Evolutionary conservation across 2,329 filamentous ascomycete species (phyloP).

Genomic region (Ophiocordyceps polyrhachis-furcata): DNA sequence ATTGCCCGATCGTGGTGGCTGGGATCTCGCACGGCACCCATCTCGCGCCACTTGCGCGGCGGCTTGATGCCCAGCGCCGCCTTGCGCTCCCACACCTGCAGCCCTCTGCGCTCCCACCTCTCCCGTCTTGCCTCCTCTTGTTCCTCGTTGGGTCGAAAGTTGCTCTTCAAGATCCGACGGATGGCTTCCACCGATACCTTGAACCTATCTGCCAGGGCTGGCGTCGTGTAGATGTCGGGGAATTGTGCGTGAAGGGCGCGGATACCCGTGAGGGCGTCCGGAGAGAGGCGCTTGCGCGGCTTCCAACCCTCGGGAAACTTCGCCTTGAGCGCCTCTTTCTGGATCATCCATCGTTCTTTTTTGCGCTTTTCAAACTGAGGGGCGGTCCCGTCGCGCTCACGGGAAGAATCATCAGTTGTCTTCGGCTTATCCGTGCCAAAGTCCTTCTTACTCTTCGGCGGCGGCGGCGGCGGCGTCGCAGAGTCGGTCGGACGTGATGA

Average conservation of each 20-base stretch:
- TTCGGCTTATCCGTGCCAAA: neutral
- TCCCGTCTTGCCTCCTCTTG: conserved; percentile 38
- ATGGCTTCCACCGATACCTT: conserved; percentile 76
- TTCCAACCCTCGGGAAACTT: conserved; percentile 75
- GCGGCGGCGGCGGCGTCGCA: neutral
- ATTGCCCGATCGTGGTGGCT: conserved; percentile 19
- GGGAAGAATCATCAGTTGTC: neutral
- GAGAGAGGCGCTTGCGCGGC: conserved; percentile 72
- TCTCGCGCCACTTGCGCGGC: conserved; percentile 38
- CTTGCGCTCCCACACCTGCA: conserved; percentile 38
- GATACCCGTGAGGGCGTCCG: conserved; percentile 82
- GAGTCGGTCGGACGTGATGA: neutral
- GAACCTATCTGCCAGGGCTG: conserved; percentile 58
- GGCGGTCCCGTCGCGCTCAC: neutral
- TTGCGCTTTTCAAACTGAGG: neutral
- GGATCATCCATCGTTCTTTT: neutral
- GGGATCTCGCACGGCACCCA: conserved; percentile 29
- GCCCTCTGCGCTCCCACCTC: conserved; percentile 43
- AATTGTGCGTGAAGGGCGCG: conserved; percentile 62
- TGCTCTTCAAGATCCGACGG: conserved; percentile 65
- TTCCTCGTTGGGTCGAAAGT: conserved; percentile 46
- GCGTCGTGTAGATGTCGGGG: conserved; percentile 58
- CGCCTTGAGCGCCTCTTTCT: conserved; percentile 34
- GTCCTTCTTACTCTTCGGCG: neutral
- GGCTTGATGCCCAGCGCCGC: conserved; percentile 43